Evolutionary conservation across 2,329 filamentous ascomycete genomes (phyloP).

Genomic region (Colletotrichum incanum): DNA sequence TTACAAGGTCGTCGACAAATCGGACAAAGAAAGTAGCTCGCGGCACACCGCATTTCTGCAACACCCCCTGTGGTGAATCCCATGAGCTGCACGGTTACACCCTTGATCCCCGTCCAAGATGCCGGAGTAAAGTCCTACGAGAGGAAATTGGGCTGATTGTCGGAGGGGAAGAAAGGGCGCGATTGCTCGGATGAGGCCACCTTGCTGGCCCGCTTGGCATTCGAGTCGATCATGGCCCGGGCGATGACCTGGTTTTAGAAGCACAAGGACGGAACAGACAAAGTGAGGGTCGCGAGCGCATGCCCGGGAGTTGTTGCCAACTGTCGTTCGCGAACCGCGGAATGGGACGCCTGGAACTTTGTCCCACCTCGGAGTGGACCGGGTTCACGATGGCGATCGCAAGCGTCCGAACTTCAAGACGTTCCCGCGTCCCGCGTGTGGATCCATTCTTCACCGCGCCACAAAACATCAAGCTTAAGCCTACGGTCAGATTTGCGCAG

Average conservation of each 20-base stretch:
- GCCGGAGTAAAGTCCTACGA: not conserved
- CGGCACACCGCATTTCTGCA: conserved; percentile 26
- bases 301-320: not conserved
- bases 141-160: not conserved
- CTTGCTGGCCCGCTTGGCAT: not conserved
- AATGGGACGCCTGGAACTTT: not conserved
- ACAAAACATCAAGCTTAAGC: conserved; percentile 12
- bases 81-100: not conserved
- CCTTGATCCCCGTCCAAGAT: not conserved
- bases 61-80: not conserved
- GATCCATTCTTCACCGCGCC: conserved; percentile 8
- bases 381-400: conserved; percentile 10
- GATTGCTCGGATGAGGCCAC: not conserved
- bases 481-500: conserved; percentile 6
- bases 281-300: not conserved
- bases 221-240: not conserved
- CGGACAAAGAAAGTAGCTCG: not conserved
- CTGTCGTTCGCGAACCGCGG: not conserved
- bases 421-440: conserved; percentile 4
- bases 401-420: conserved; percentile 15
- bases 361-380: not conserved
- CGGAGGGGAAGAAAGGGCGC: not conserved
- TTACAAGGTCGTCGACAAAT: not conserved
- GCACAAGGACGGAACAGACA: not conserved
- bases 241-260: not conserved